phyloP scores from a whole-genome alignment of 805 yeast species.

The Sungouiozyma ichnusensis region DNA sequence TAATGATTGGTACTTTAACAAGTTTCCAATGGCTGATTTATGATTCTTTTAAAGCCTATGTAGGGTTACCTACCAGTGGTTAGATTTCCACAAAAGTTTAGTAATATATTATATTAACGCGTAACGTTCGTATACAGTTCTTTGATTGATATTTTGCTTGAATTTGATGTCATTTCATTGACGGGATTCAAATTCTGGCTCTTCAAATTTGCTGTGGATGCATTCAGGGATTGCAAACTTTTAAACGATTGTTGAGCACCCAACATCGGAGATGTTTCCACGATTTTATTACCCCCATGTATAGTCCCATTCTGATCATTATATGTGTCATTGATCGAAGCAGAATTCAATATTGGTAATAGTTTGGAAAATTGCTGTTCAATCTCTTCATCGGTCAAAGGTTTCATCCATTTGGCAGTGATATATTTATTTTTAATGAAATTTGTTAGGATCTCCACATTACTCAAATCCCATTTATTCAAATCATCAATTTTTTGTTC shows the following conservation, averaged over 20 bases:
- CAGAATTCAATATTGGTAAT: neutral
- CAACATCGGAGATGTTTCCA: neutral
- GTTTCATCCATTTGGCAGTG: slow-evolving; percentile 60
- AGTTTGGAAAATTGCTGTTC: neutral
- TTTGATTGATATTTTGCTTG: neutral
- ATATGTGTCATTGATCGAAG: neutral
- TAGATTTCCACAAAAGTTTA: slow-evolving; percentile 13
- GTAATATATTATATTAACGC: neutral
- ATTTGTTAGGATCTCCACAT: slow-evolving; percentile 72
- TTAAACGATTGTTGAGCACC: neutral
- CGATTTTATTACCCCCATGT: too few relatives aligned
- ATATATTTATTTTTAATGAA: slow-evolving; percentile 90
- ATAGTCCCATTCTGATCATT: too few relatives aligned
- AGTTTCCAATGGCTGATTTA: slow-evolving; percentile 96
- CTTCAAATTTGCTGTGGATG: neutral
- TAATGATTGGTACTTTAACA: slow-evolving; percentile 95
- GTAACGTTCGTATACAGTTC: neutral
- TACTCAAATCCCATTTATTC: slow-evolving; percentile 47
- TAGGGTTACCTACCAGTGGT: slow-evolving; percentile 94
- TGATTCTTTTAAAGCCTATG: slow-evolving; percentile 89
- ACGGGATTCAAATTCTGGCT: neutral
- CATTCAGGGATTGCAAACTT: neutral
- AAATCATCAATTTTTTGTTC: slow-evolving; percentile 1
- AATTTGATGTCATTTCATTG: neutral
- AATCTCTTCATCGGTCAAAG: neutral